Conservation (phyloP, 225 moss, liverwort and hornwort genomes). For the Lunularia cruciata region DNA sequence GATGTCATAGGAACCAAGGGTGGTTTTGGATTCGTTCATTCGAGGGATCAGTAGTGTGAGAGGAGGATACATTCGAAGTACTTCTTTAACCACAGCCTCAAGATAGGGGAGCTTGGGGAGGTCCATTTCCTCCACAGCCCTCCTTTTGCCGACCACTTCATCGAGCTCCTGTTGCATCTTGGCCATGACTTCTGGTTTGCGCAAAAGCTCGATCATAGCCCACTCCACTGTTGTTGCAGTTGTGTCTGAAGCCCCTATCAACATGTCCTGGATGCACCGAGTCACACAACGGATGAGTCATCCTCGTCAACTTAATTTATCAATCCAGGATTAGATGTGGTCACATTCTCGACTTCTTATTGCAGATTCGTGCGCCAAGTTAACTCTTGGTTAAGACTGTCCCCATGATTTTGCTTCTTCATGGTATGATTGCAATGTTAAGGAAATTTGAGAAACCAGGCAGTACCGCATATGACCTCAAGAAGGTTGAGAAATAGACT, state of each 20-base stretch:
- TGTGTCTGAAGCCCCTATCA: conserved; percentile 3
- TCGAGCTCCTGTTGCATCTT: conserved; percentile 47
- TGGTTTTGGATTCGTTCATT: conserved; percentile 36
- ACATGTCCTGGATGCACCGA: conserved; percentile 7
- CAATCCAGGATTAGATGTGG: no score
- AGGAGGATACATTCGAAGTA: conserved; percentile 52
- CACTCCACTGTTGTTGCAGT: conserved; percentile 4
- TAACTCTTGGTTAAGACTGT: no score
- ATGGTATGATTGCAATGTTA: no score
- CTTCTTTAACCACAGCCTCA: conserved; percentile 56
- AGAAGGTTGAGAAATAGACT: no score
- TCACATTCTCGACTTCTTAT: no score
- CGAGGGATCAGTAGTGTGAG: conserved; percentile 50
- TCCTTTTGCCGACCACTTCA: conserved; percentile 42
- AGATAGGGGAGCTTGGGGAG: conserved; percentile 46
- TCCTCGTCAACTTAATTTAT: neutral
- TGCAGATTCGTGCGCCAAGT: no score
- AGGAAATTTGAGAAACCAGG: no score
- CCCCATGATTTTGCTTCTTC: no score
- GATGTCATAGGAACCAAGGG: conserved; percentile 52
- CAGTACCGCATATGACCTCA: no score
- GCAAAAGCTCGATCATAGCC: conserved; percentile 18
- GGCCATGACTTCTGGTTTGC: conserved; percentile 11
- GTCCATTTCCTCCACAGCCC: conserved; percentile 53
- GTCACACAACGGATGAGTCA: neutral